A percentile compares a stretch with the other conserved stretches of the same genome.
phyloP scores from a whole-genome alignment of 371 early-diverging fungal species.

The Rhizomucor pusillus region DNA sequence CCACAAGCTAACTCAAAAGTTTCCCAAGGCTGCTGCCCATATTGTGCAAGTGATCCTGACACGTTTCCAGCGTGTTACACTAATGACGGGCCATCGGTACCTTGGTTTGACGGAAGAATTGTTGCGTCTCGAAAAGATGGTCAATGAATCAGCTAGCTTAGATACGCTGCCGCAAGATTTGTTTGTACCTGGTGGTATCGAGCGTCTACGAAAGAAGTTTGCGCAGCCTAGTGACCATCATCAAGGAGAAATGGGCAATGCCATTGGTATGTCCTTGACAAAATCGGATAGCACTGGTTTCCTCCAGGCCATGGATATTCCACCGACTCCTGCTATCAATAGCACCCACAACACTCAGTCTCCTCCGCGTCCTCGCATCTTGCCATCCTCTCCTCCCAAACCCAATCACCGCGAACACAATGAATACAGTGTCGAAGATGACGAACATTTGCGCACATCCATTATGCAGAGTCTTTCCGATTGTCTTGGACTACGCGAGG shows the following conservation, averaged over 20 bases:
- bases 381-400: slow-evolving; percentile 9
- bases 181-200: slow-evolving; percentile 66
- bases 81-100: slow-evolving; percentile 88
- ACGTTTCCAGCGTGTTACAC: slow-evolving; percentile 93
- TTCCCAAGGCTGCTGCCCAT: slow-evolving; percentile 93
- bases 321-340: slow-evolving; percentile 25
- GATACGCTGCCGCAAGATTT: slow-evolving; percentile 53
- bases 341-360: not conserved
- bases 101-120: slow-evolving; percentile 89
- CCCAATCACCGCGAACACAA: slow-evolving; percentile 16
- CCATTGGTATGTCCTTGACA: not conserved
- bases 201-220: slow-evolving; percentile 64
- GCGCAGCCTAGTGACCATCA: slow-evolving; percentile 18
- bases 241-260: not conserved
- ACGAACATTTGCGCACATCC: slow-evolving; percentile 56
- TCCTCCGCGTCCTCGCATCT: not conserved
- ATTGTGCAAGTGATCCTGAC: slow-evolving; percentile 95
- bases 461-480: slow-evolving; percentile 65
- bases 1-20: slow-evolving; percentile 80
- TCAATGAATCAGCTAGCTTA: slow-evolving; percentile 70
- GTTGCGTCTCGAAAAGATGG: slow-evolving; percentile 72
- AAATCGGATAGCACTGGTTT: slow-evolving; percentile 18
- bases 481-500: slow-evolving; percentile 26
- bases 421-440: slow-evolving; percentile 64
- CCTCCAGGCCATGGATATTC: slow-evolving; percentile 39